phyloP scores from a whole-genome alignment of 2,329 filamentous ascomycete species.

The Phialophora verrucosa region DNA sequence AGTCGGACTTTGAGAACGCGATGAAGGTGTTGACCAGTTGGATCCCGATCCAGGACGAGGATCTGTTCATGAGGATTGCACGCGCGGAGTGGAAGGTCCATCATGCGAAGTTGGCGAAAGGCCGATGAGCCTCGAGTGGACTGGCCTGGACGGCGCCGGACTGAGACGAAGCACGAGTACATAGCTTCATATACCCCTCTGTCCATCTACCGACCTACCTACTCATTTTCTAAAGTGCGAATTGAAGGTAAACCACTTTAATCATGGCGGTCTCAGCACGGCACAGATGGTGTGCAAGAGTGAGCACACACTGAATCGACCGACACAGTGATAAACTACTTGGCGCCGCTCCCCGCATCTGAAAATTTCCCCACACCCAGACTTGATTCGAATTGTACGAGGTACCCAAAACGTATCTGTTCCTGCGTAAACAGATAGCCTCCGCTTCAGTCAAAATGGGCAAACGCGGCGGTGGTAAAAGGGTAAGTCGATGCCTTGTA shows the following conservation, averaged over 20 bases:
- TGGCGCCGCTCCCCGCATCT: constrained; percentile 7
- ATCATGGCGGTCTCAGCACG: too few relatives aligned
- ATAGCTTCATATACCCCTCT: not conserved
- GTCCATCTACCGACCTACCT: not conserved
- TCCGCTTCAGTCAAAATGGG: constrained; percentile 37
- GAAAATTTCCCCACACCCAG: constrained; percentile 12
- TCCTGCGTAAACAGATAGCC: not conserved
- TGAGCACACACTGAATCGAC: too few relatives aligned
- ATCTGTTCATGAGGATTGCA: constrained; percentile 88
- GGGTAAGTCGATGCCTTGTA: constrained; percentile 35
- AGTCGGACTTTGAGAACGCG: constrained; percentile 94
- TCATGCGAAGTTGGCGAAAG: constrained; percentile 22
- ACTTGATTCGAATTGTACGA: not conserved
- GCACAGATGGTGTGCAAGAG: too few relatives aligned
- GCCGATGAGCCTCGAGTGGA: not conserved
- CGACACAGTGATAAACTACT: not conserved
- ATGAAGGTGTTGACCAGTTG: constrained; percentile 97
- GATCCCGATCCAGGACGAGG: constrained; percentile 92
- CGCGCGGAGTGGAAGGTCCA: constrained; percentile 82
- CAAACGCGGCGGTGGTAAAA: constrained; percentile 42
- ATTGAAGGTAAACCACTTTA: too few relatives aligned
- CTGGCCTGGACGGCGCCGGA: not conserved
- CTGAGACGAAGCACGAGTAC: not conserved
- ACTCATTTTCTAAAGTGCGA: too few relatives aligned
- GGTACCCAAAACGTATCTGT: not conserved